A percentile compares a stretch with the other conserved stretches of the same genome.
Evolutionary conservation across 2,329 filamentous ascomycete species (phyloP).

Genomic region (Penicillium sp.): DNA sequence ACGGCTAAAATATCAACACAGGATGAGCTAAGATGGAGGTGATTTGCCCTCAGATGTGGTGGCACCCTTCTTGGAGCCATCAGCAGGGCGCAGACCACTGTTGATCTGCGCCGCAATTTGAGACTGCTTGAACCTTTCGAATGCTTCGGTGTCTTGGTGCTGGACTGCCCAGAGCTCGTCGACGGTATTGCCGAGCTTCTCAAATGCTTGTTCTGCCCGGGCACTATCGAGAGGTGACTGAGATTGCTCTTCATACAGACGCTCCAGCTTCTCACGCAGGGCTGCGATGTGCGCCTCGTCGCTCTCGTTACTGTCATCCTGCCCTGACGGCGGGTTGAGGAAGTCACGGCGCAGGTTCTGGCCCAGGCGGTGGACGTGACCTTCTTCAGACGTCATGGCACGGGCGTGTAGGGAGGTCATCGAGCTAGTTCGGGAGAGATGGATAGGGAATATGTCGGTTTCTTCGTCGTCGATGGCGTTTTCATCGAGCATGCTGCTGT

Average conservation of each 20-base stretch:
- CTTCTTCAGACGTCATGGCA: constrained; percentile 63
- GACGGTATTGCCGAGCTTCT: constrained; percentile 42
- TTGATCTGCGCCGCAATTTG: constrained; percentile 47
- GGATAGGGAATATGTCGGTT: constrained; percentile 40
- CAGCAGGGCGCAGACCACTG: constrained; percentile 26
- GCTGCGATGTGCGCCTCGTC: constrained; percentile 45
- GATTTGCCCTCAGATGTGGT: constrained; percentile 3
- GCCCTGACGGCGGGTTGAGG: constrained; percentile 47
- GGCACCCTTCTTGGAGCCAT: neutral
- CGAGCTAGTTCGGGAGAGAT: constrained; percentile 56
- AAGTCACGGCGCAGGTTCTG: constrained; percentile 62
- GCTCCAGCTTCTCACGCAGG: constrained; percentile 42
- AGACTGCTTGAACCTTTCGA: constrained; percentile 42
- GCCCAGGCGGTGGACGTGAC: constrained; percentile 63
- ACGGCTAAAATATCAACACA: neutral
- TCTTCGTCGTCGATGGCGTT: constrained; percentile 40
- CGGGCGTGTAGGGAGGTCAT: constrained; percentile 64
- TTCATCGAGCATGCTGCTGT: constrained; percentile 28
- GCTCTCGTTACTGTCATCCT: constrained; percentile 31
- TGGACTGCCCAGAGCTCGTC: constrained; percentile 43
- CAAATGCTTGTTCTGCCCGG: constrained; percentile 39
- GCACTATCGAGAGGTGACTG: constrained; percentile 37
- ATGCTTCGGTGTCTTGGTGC: constrained; percentile 42
- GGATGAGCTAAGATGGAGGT: constrained; percentile 2
- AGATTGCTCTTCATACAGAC: constrained; percentile 40